A percentile compares a stretch with the other conserved stretches of the same genome.
phyloP scores from a whole-genome alignment of 371 early-diverging fungal genomes.

The Lichtheimia corymbifera region DNA sequence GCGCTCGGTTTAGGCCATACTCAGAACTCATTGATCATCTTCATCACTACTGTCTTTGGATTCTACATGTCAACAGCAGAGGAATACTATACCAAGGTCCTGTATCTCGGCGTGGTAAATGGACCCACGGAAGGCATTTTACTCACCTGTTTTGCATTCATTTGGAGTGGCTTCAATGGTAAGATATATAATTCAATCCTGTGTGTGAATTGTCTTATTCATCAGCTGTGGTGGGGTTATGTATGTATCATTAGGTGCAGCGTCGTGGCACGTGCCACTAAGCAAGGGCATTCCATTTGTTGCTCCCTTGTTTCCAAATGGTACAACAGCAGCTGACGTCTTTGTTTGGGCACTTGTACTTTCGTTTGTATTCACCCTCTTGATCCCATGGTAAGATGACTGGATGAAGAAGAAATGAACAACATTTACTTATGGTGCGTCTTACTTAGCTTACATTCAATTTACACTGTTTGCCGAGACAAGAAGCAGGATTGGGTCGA shows the following conservation, averaged over 20 bases:
- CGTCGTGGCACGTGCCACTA: constrained; percentile 24
- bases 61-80: constrained; percentile 97
- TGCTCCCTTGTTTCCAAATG: constrained; percentile 14
- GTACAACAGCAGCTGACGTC: constrained; percentile 15
- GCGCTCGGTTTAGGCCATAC: constrained; percentile 82
- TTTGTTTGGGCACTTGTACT: constrained; percentile 24
- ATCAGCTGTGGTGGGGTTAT: not conserved
- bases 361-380: constrained; percentile 18
- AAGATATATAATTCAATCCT: constrained; percentile 1
- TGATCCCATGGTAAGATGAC: constrained; percentile 12
- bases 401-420: too few relatives aligned
- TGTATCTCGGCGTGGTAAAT: constrained; percentile 92
- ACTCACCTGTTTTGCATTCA: constrained; percentile 67
- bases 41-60: constrained; percentile 69
- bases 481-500: constrained; percentile 19
- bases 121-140: constrained; percentile 97
- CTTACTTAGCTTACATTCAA: constrained; percentile 21
- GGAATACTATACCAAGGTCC: constrained; percentile 92
- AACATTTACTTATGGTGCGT: not conserved
- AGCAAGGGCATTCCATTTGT: constrained; percentile 14
- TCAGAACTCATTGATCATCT: constrained; percentile 61
- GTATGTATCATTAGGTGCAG: constrained; percentile 11
- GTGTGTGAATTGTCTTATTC: not conserved
- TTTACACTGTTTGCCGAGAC: constrained; percentile 28
- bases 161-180: constrained; percentile 71